phyloP scores from a whole-genome alignment of 2,329 filamentous ascomycete species.

The Aspergillus pseudotamarii region DNA sequence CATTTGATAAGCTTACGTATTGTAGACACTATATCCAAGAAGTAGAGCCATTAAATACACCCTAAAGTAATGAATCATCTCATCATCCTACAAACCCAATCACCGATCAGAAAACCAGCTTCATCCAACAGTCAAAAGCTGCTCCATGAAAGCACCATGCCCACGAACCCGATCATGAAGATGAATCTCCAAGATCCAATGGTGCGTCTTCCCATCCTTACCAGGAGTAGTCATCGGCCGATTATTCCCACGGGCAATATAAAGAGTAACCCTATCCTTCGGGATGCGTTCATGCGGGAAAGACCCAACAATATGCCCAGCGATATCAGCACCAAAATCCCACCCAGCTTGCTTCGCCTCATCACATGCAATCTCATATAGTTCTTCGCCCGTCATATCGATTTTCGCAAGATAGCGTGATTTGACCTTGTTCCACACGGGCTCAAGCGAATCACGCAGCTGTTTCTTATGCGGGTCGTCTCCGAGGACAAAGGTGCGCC shows the following conservation, averaged over 20 bases:
- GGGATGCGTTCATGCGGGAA: constrained; percentile 57
- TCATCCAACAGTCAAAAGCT: constrained; percentile 32
- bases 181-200: constrained; percentile 58
- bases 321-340: constrained; percentile 48
- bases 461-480: constrained; percentile 49
- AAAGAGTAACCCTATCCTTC: constrained; percentile 49
- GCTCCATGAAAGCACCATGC: constrained; percentile 50
- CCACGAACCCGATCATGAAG: constrained; percentile 44
- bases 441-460: constrained; percentile 51
- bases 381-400: constrained; percentile 52
- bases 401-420: constrained; percentile 40
- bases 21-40: not conserved
- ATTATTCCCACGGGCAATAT: constrained; percentile 50
- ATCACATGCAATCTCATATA: constrained; percentile 50
- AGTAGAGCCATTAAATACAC: not conserved
- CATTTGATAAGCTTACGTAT: not conserved
- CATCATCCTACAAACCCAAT: not conserved
- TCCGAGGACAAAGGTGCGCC: constrained; percentile 56
- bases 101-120: not conserved
- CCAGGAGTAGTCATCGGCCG: constrained; percentile 45
- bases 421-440: constrained; percentile 52
- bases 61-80: not conserved
- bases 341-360: constrained; percentile 46
- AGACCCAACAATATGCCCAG: constrained; percentile 55
- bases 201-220: constrained; percentile 46